Conservation (phyloP, 2,329 filamentous ascomycete genomes). For the Colletotrichum falcatum region DNA sequence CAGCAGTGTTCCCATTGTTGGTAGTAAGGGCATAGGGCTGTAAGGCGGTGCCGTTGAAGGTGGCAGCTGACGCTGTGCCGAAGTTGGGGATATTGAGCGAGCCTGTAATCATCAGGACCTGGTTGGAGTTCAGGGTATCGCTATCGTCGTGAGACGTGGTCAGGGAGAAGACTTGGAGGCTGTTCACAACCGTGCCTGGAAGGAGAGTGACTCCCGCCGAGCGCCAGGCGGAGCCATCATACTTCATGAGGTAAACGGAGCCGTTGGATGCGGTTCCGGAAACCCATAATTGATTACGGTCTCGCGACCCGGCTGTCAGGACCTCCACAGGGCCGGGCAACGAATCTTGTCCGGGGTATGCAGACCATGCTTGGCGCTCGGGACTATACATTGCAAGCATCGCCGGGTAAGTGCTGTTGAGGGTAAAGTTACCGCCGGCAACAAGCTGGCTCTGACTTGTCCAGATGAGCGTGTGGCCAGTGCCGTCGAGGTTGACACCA, state of each 20-base stretch:
- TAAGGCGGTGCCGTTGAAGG: slow-evolving; percentile 87
- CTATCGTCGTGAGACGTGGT: slow-evolving; percentile 74
- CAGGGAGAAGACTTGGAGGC: slow-evolving; percentile 84
- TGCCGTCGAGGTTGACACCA: slow-evolving; percentile 77
- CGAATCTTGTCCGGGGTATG: slow-evolving; percentile 69
- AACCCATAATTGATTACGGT: slow-evolving; percentile 83
- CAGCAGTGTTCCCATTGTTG: slow-evolving; percentile 71
- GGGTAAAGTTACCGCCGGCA: slow-evolving; percentile 79
- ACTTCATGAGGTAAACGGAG: slow-evolving; percentile 84
- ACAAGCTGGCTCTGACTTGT: slow-evolving; percentile 77
- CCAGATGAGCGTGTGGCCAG: slow-evolving; percentile 82
- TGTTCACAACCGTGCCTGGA: slow-evolving; percentile 75
- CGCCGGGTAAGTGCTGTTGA: slow-evolving; percentile 71
- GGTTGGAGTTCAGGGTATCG: slow-evolving; percentile 72
- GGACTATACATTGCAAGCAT: slow-evolving; percentile 81
- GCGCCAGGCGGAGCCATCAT: slow-evolving; percentile 78
- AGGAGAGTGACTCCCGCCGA: slow-evolving; percentile 73
- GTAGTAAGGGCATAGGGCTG: slow-evolving; percentile 85
- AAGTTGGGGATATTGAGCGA: slow-evolving; percentile 80
- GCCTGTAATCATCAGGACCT: slow-evolving; percentile 87
- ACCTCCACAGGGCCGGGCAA: slow-evolving; percentile 86
- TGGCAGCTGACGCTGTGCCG: slow-evolving; percentile 84
- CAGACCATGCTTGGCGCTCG: slow-evolving; percentile 73
- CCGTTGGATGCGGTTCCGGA: slow-evolving; percentile 74
- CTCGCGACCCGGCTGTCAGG: slow-evolving; percentile 78